Evolutionary conservation across 176 grass and related monocot genomes (phyloP).

Genomic region (Avena insularis): DNA sequence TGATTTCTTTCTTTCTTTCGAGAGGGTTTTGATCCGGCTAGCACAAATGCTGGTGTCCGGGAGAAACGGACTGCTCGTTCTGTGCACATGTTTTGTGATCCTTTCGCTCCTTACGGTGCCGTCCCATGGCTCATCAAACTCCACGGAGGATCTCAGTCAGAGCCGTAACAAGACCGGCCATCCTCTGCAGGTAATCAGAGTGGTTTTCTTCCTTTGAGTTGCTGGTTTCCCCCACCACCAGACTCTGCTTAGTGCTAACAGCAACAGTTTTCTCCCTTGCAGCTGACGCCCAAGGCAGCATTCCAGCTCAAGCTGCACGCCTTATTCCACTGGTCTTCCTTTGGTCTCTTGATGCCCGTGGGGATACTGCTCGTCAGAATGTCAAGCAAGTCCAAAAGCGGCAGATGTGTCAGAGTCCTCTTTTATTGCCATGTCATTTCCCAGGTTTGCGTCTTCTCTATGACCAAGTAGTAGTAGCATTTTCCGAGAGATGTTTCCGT

Average conservation of each 20-base stretch:
- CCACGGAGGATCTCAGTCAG: slow-evolving; percentile 40
- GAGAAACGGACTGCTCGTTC: slow-evolving; percentile 36
- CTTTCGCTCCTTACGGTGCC: slow-evolving; percentile 39
- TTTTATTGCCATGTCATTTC: slow-evolving; percentile 87
- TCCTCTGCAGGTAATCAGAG: slow-evolving; percentile 58
- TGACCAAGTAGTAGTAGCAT: background rate
- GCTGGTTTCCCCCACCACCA: background rate
- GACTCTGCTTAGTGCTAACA: background rate
- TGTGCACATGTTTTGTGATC: slow-evolving; percentile 40
- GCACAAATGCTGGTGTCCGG: slow-evolving; percentile 46
- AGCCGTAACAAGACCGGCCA: slow-evolving; percentile 45
- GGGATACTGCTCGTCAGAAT: slow-evolving; percentile 84
- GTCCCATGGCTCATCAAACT: slow-evolving; percentile 36
- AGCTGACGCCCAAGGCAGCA: slow-evolving; percentile 63
- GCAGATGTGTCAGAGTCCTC: slow-evolving; percentile 56
- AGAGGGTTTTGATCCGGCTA: slow-evolving; percentile 14
- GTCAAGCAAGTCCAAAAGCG: slow-evolving; percentile 59
- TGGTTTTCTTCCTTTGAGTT: slow-evolving; percentile 10
- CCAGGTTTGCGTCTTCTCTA: slow-evolving; percentile 55
- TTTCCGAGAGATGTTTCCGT: background rate
- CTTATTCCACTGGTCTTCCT: slow-evolving; percentile 85
- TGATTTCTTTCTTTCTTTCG: slow-evolving; percentile 10
- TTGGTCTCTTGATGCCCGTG: slow-evolving; percentile 87
- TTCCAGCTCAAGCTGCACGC: slow-evolving; percentile 91
- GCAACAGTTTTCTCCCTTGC: slow-evolving; percentile 22